These are phyloP conservation scores for Pholiota adiposa DNA, from an alignment of 1,284 basidiomycete genomes.

Conservation along the genomic window DNA sequence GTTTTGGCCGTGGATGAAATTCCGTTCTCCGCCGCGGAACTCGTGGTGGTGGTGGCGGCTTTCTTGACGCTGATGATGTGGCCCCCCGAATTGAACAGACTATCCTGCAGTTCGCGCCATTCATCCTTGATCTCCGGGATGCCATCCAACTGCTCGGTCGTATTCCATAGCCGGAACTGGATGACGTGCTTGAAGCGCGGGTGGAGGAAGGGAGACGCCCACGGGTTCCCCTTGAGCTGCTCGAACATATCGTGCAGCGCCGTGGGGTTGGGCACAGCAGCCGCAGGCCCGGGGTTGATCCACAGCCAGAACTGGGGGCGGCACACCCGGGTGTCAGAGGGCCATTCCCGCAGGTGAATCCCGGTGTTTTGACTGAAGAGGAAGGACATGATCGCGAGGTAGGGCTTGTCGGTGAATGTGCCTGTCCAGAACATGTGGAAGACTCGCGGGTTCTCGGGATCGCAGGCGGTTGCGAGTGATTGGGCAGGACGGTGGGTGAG, in stretches of 20 bases:
- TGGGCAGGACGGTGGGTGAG: constrained; percentile 56
- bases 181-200: constrained; percentile 74
- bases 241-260: constrained; percentile 67
- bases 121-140: constrained; percentile 72
- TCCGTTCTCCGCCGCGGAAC: constrained; percentile 14
- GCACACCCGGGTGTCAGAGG: constrained; percentile 48
- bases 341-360: constrained; percentile 53
- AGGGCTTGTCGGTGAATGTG: constrained; percentile 82
- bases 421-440: constrained; percentile 89
- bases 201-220: constrained; percentile 79
- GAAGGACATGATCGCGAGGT: constrained; percentile 78
- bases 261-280: constrained; percentile 67
- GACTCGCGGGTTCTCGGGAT: constrained; percentile 69
- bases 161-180: constrained; percentile 84
- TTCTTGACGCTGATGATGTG: constrained; percentile 49
- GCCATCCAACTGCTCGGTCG: constrained; percentile 79
- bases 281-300: constrained; percentile 75
- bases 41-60: constrained; percentile 23
- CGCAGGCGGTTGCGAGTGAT: constrained; percentile 61
- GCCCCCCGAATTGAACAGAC: constrained; percentile 69
- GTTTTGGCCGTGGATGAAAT: constrained; percentile 26
- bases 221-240: constrained; percentile 67
- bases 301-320: constrained; percentile 82
- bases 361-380: constrained; percentile 81
- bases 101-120: constrained; percentile 62